These are phyloP conservation scores for Hanseniaspora jakobsenii DNA, from an alignment of 805 yeast genomes.

Conservation along the genomic window DNA sequence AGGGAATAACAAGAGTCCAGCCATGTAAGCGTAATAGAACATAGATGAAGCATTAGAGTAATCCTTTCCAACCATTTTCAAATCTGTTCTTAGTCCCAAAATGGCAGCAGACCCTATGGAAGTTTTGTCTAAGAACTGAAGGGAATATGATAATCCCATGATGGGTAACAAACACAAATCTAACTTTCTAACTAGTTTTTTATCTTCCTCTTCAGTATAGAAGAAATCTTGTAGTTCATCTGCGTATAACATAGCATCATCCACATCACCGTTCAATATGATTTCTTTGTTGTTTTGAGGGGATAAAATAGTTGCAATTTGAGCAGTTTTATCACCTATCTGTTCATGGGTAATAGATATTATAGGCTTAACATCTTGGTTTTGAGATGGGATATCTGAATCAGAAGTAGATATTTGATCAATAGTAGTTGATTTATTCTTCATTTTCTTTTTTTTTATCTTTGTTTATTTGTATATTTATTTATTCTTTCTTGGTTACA, in stretches of 20 bases:
- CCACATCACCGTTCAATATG: constrained; percentile 32
- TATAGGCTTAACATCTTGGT: constrained; percentile 13
- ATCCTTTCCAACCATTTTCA: constrained; percentile 33
- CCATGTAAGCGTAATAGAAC: constrained; percentile 53
- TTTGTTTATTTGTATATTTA: background rate
- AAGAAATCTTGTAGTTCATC: constrained; percentile 26
- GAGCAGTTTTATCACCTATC: constrained; percentile 13
- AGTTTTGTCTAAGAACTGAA: constrained; percentile 51
- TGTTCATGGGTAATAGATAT: constrained; percentile 14
- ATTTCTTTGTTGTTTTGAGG: constrained; percentile 23
- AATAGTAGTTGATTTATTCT: background rate
- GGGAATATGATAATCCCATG: constrained; percentile 37
- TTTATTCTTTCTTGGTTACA: background rate
- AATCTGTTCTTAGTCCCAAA: constrained; percentile 37
- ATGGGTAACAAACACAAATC: constrained; percentile 42
- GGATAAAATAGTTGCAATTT: constrained; percentile 21
- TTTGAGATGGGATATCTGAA: constrained; percentile 8
- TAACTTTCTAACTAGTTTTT: constrained; percentile 35
- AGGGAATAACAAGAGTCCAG: constrained; percentile 29
- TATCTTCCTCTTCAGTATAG: constrained; percentile 28
- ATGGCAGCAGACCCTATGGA: constrained; percentile 42
- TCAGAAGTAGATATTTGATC: background rate
- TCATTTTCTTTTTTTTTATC: background rate
- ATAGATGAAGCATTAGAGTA: constrained; percentile 49
- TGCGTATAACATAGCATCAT: constrained; percentile 36